Evolutionary conservation across 352 stramenopile genomes (phyloP), one percentile per base, ranked within the genome.

Genomic region (Peronospora tabacina): DNA sequence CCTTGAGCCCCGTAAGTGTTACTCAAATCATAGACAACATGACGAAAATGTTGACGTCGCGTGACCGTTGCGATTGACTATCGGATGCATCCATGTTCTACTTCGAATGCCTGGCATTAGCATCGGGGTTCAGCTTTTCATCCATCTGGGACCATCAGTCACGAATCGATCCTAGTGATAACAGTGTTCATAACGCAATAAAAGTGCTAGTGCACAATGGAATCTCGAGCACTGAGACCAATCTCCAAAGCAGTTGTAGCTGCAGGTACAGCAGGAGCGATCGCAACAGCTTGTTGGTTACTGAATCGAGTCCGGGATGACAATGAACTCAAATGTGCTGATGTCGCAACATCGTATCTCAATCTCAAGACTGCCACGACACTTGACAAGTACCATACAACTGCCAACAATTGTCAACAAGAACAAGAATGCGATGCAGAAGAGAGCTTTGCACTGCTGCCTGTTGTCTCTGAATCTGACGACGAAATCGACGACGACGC

Each of bases 401-500:
- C 19, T 35, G 32, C 35, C 26, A 52, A 41, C 12, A 13, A 40
- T 10, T 8, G 13, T 3, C 15, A 32, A 20, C 39, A 13, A 34
- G 0, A 55, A 10, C 11, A 45, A 17, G 2, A 44, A 19, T 28
- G 12, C n/a, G 44, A 51, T 19, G 5, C 12, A 2, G 19, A 47
- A 20, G 33, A 55, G 30, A 44, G 45, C 40, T 65, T 69, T 22
- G 24, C 38, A 8, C 10, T 47, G 26, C 19, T 69, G 2, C 61
- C 61, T 1, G 28, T 65, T 26, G 47, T 69, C 20, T 55, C 46
- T 19, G 61, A 66, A 42, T 52, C 50, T 30, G 50, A 65, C 46
- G 44, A 53, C 5, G 53, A 59, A 28, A 20, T 13, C 7, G 39
- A 60, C 7, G 45, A 62, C 1, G 46, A 61, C 45, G 44, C 44